Percentiles rank a stretch among this genome's conserved stretches.
phyloP scores from a whole-genome alignment of 225 moss, liverwort and hornwort species.

The Ulota crispa region DNA sequence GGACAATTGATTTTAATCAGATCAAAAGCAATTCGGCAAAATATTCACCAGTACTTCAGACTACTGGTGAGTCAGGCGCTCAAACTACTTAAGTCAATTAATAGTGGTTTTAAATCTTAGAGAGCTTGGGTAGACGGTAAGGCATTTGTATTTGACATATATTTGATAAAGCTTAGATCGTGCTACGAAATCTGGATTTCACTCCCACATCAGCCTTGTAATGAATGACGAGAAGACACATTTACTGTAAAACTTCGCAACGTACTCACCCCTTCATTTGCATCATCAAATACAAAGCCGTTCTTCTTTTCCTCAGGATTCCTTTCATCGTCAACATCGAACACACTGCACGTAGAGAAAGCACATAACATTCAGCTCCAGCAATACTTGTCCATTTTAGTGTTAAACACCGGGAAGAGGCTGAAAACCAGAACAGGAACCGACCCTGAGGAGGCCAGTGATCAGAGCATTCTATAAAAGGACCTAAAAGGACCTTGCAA shows the following conservation, averaged over 20 bases:
- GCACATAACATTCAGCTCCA: constrained; percentile 5
- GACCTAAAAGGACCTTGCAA: neutral
- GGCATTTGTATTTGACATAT: neutral
- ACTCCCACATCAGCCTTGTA: neutral
- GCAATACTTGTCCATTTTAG: neutral
- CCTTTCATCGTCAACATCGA: constrained; percentile 81
- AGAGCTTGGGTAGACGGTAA: neutral
- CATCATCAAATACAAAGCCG: constrained; percentile 86
- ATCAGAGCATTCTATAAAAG: neutral
- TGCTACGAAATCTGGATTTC: neutral
- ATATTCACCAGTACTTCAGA: neutral
- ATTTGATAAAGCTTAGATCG: neutral
- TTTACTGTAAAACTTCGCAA: neutral
- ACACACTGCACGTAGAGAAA: constrained; percentile 64
- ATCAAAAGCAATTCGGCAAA: neutral
- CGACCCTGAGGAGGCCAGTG: neutral
- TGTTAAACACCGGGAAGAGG: neutral
- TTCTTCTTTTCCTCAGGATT: constrained; percentile 71
- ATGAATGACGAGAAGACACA: neutral
- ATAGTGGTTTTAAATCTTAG: neutral
- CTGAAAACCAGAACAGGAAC: neutral
- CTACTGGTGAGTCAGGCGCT: neutral
- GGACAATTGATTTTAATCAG: neutral
- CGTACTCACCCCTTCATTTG: constrained; percentile 76
- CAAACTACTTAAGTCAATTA: neutral